Conservation (phyloP, 73 alveolate genomes). For the Paramecium biaurelia region DNA sequence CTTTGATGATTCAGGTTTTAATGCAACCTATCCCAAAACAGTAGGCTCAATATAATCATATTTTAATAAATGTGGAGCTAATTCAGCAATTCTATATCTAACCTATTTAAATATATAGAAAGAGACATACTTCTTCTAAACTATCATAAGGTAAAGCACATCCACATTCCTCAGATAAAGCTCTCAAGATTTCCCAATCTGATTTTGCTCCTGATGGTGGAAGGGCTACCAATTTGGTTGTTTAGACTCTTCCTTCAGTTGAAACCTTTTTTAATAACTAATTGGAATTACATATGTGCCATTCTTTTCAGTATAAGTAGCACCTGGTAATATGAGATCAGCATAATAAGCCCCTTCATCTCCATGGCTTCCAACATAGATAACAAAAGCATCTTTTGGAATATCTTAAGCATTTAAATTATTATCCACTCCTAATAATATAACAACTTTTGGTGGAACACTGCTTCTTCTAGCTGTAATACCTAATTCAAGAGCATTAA, state of each 20-base stretch:
- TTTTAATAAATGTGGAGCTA: constrained; percentile 90
- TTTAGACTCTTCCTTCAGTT: constrained; percentile 89
- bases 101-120: neutral
- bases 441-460: constrained; percentile 76
- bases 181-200: constrained; percentile 93
- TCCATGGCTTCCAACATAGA: constrained; percentile 89
- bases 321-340: constrained; percentile 85
- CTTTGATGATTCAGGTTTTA: constrained; percentile 31
- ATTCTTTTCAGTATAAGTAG: constrained; percentile 86
- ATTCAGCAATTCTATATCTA: constrained; percentile 83
- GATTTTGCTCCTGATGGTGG: constrained; percentile 89
- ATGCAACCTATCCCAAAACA: constrained; percentile 73
- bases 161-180: constrained; percentile 84
- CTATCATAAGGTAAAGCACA: constrained; percentile 84
- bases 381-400: constrained; percentile 90
- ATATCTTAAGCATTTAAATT: constrained; percentile 82
- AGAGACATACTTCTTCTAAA: constrained; percentile 67
- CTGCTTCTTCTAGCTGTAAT: constrained; percentile 67
- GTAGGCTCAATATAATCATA: constrained; percentile 81
- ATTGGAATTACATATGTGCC: constrained; percentile 68
- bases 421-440: constrained; percentile 82
- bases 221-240: constrained; percentile 68
- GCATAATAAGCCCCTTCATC: constrained; percentile 95
- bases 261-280: constrained; percentile 42
- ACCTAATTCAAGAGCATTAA: constrained; percentile 89